phyloP scores from a whole-genome alignment of 2,329 filamentous ascomycete genomes.

The Neospermospora avenae region DNA sequence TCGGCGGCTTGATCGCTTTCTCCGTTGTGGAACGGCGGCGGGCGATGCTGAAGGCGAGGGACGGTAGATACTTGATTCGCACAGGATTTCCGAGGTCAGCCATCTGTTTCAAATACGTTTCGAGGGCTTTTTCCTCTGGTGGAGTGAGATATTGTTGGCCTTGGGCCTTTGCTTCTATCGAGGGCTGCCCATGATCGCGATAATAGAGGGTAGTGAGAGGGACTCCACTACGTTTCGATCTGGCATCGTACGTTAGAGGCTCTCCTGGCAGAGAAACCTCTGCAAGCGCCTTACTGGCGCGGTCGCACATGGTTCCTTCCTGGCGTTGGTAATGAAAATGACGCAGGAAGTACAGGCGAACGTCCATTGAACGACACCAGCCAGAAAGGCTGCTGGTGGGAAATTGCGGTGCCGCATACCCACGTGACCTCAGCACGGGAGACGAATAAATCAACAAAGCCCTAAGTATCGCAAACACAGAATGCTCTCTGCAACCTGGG shows the following conservation, averaged over 20 bases:
- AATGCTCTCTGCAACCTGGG: neutral
- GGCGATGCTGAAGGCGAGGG: constrained; percentile 17
- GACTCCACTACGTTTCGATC: constrained; percentile 29
- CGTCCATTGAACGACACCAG: neutral
- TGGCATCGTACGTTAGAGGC: constrained; percentile 23
- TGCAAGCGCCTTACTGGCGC: constrained; percentile 22
- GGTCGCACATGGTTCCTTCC: constrained; percentile 13
- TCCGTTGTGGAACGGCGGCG: constrained; percentile 13
- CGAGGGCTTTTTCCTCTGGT: constrained; percentile 31
- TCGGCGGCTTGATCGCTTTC: constrained; percentile 19
- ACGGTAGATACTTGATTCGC: constrained; percentile 18
- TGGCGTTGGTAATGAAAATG: neutral
- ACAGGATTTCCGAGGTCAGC: constrained; percentile 16
- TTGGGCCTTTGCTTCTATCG: constrained; percentile 31
- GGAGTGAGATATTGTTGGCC: constrained; percentile 32
- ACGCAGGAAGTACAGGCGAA: neutral
- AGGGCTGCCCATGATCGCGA: constrained; percentile 25
- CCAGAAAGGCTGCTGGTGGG: neutral
- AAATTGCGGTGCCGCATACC: neutral
- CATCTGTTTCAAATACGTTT: constrained; percentile 13
- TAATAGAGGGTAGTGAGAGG: constrained; percentile 25
- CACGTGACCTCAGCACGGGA: neutral
- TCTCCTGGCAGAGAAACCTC: constrained; percentile 19
- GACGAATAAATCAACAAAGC: neutral
- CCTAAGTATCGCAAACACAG: neutral